Percentiles rank a stretch among this genome's conserved stretches.
These are phyloP conservation scores for Blastobotrys apis DNA, from an alignment of 1,139 yeast genomes.

Conservation along the genomic window DNA sequence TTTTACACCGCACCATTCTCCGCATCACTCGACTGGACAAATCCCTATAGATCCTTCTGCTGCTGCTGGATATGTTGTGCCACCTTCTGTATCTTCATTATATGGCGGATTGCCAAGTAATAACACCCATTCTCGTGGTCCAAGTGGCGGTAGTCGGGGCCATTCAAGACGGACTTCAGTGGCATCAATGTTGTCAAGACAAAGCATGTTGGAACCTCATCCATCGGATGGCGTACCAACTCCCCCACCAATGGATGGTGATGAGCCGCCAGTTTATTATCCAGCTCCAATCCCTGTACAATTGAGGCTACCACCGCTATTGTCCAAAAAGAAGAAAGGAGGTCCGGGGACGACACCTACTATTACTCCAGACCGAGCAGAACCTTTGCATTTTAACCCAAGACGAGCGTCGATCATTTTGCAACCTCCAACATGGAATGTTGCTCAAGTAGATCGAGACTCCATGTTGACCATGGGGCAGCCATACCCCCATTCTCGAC, in stretches of 20 bases:
- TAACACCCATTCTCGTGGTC: background rate
- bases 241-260: constrained; percentile 12
- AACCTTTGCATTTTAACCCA: constrained; percentile 13
- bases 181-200: constrained; percentile 6
- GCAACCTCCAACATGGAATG: constrained; percentile 23
- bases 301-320: constrained; percentile 26
- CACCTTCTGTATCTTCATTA: background rate
- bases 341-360: too few relatives aligned
- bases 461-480: constrained; percentile 15
- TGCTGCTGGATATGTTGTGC: background rate
- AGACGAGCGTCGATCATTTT: constrained; percentile 17
- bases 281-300: constrained; percentile 37
- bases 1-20: constrained; percentile 7
- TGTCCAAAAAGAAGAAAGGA: constrained; percentile 23
- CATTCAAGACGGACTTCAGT: constrained; percentile 11
- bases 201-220: constrained; percentile 13
- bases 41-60: constrained; percentile 9
- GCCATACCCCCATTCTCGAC: constrained; percentile 10
- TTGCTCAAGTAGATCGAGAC: constrained; percentile 13
- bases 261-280: constrained; percentile 26
- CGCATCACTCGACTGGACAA: constrained; percentile 7
- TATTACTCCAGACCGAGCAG: background rate
- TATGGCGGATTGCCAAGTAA: background rate
- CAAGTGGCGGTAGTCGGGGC: background rate
- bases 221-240: constrained; percentile 8